Conservation (phyloP, 306 rosid genomes). For the Amphicarpaea edgeworthii region DNA sequence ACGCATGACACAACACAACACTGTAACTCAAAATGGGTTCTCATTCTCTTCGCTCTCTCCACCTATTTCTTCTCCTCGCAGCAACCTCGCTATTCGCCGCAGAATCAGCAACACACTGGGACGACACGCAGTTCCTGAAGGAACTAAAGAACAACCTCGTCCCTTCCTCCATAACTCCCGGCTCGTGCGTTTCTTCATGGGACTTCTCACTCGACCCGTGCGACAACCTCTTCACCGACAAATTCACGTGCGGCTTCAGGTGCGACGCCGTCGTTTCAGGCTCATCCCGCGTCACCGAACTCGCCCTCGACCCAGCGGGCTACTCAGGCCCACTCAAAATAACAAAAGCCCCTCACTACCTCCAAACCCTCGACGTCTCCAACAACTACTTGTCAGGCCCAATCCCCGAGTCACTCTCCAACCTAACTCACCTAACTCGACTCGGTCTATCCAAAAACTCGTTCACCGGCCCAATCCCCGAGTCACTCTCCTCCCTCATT, state of each 20-base stretch:
- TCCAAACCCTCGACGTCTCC: conserved; percentile 75
- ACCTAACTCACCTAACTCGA: conserved; percentile 63
- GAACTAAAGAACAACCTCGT: conserved; percentile 57
- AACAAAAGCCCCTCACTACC: conserved; percentile 66
- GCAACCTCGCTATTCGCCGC: not conserved
- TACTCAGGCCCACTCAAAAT: conserved; percentile 57
- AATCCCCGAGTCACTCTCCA: conserved; percentile 61
- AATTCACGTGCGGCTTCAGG: conserved; percentile 81
- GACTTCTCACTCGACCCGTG: conserved; percentile 84
- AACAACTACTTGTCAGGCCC: conserved; percentile 72
- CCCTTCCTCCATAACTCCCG: conserved; percentile 55
- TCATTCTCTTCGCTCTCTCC: not conserved
- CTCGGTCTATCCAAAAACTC: conserved; percentile 72
- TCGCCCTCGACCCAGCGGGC: conserved; percentile 87
- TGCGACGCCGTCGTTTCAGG: conserved; percentile 66
- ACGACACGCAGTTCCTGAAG: conserved; percentile 62
- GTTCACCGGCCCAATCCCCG: conserved; percentile 66
- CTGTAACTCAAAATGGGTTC: conserved; percentile 45
- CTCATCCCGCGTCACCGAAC: conserved; percentile 68
- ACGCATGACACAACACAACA: no score
- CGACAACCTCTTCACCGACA: conserved; percentile 73
- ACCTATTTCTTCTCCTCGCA: conserved; percentile 15
- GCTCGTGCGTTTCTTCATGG: conserved; percentile 75
- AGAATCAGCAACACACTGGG: conserved; percentile 65
- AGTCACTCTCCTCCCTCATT: conserved; percentile 57